Conservation (phyloP, 2,329 filamentous ascomycete genomes). For the Colletotrichum higginsianum region DNA sequence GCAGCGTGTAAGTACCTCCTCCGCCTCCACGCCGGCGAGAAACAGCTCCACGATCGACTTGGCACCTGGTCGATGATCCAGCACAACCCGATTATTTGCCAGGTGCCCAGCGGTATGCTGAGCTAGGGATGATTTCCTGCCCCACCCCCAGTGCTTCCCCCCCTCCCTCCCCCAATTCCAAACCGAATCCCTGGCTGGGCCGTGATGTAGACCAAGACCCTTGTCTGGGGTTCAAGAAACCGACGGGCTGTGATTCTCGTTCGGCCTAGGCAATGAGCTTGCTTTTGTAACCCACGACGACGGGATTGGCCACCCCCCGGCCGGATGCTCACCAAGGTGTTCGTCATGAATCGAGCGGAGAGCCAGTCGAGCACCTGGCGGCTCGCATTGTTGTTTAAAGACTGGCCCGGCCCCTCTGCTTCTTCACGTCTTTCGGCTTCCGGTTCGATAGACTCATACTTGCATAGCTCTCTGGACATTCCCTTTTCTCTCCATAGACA, state of each 20-base stretch:
- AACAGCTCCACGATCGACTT: constrained; percentile 27
- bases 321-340: constrained; percentile 1
- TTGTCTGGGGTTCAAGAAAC: constrained; percentile 20
- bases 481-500: neutral
- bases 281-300: constrained; percentile 23
- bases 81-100: neutral
- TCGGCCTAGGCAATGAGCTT: constrained; percentile 29
- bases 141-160: constrained; percentile 18
- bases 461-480: neutral
- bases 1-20: no score
- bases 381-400: constrained; percentile 28
- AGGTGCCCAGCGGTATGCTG: constrained; percentile 4
- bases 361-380: neutral
- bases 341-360: constrained; percentile 17
- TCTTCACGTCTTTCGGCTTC: neutral
- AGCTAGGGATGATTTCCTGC: constrained; percentile 26
- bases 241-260: constrained; percentile 11
- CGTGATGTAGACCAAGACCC: constrained; percentile 41
- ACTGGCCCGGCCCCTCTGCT: constrained; percentile 10
- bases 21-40: neutral
- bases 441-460: neutral
- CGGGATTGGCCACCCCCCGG: constrained; percentile 13
- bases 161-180: neutral
- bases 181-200: constrained; percentile 29
- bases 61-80: constrained; percentile 26